Evolutionary conservation across 1,284 basidiomycete genomes (phyloP), one percentile per base, ranked within the genome.

Genomic region (Puccinia horiana): DNA sequence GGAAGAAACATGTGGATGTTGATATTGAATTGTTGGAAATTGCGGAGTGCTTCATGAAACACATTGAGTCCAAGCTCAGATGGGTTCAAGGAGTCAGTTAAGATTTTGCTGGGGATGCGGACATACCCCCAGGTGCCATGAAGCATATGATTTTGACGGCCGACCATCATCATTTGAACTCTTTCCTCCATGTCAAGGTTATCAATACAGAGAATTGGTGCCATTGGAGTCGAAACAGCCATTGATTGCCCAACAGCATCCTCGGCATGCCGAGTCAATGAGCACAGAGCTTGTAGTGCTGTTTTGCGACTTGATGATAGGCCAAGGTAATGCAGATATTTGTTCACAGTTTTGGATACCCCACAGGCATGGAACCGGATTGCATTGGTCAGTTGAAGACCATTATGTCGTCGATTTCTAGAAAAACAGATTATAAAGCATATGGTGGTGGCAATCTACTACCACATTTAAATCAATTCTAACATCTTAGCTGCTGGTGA

Each of bases 131-230:
- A n/a, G n/a, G n/a, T n/a, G n/a, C n/a, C n/a, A n/a, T n/a, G 74
- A 32, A 76, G 26, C 26, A 37, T 56, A 9, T 29, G 49, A 23
- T 29, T 35, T 76, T 52, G 52, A 18, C 18, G 12, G 18, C 56
- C 74, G 3, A 61, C 52, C 32, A 18, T 56, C 6, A 14, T 26
- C 9, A n/a, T 40, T 32, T 76, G 75, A 14, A 76, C 37, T 29
- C 40, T 20, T 42, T 56, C 23, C 23, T 76, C 75, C 42, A 76
- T 63, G 44, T 65, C 75, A 9, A 76, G 54, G 42, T 76, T 63
- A 42, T 76, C 54, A 40, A 76, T 61, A 44, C 74, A 76, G 8
- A 76, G 26, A 3, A 76, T 6, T 35, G 74, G 74, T 6, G 26
- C n/a, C 18, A 76, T 35, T 1, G 26, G 29, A 40, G 29, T 20